These are phyloP conservation scores for Cinnamomum chago DNA, from an alignment of 164 flowering plant genomes.

Conservation along the genomic window DNA sequence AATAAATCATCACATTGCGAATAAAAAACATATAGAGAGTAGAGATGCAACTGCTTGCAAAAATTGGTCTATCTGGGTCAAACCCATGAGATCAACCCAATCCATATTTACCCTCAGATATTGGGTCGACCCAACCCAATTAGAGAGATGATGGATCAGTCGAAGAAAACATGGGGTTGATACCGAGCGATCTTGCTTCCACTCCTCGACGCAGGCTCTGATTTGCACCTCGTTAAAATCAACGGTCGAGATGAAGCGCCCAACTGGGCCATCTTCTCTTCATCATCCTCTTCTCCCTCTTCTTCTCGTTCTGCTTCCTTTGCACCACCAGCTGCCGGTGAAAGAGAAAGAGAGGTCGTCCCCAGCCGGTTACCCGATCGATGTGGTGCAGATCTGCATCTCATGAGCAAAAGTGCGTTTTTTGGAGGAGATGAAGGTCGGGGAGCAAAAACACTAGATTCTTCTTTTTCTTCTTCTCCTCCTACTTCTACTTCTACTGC, in stretches of 20 bases:
- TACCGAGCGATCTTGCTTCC: background rate
- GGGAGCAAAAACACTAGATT: background rate
- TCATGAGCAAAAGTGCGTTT: slow-evolving; percentile 85
- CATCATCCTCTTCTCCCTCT: slow-evolving; percentile 16
- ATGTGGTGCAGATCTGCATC: slow-evolving; percentile 84
- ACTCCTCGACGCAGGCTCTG: slow-evolving; percentile 31
- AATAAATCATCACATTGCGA: no score
- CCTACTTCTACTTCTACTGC: background rate
- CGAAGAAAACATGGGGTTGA: background rate
- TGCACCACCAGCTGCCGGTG: background rate
- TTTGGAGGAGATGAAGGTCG: slow-evolving; percentile 52
- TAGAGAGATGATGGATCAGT: background rate
- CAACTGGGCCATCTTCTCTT: slow-evolving; percentile 13
- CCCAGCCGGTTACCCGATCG: slow-evolving; percentile 15
- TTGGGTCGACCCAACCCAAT: background rate
- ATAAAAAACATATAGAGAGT: no score
- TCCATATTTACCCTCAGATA: no score
- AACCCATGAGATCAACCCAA: no score
- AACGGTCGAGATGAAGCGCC: slow-evolving; percentile 12
- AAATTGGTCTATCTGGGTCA: no score
- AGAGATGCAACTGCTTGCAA: no score
- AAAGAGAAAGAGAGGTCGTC: background rate
- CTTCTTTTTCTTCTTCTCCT: background rate
- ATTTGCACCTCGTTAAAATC: slow-evolving; percentile 38
- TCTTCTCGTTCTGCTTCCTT: slow-evolving; percentile 13